Conservation (phyloP, 129 eudicot species). For the Cynara cardunculus region DNA sequence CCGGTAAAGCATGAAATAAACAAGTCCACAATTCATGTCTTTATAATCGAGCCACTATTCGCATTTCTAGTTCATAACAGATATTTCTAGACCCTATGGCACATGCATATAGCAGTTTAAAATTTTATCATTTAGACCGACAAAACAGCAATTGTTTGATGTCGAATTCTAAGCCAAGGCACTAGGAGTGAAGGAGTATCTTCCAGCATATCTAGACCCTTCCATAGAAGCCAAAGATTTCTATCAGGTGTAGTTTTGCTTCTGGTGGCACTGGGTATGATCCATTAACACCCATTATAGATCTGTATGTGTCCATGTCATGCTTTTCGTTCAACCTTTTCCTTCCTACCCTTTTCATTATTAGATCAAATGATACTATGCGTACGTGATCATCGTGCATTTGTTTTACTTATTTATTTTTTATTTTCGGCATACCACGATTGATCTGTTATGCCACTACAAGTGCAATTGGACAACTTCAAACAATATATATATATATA, state of each 20-base stretch:
- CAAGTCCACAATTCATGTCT: no score
- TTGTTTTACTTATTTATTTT: no score
- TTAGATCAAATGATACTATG: no score
- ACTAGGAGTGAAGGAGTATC: constrained; percentile 38
- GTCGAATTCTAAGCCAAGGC: constrained; percentile 31
- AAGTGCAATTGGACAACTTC: constrained; percentile 32
- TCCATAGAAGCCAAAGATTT: constrained; percentile 28
- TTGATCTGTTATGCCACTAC: constrained; percentile 17
- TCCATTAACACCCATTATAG: constrained; percentile 37
- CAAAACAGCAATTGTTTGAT: not conserved
- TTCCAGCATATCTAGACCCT: constrained; percentile 57
- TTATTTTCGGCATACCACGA: not conserved
- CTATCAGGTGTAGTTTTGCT: constrained; percentile 63
- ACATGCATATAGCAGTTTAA: no score
- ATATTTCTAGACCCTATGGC: not conserved
- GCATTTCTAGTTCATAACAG: no score
- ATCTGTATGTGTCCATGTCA: constrained; percentile 23
- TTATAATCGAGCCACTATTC: no score
- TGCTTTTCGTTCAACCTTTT: not conserved
- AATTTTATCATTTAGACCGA: not conserved
- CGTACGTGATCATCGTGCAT: not conserved
- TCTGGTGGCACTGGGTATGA: constrained; percentile 61
- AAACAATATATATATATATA: no score
- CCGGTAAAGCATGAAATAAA: no score
- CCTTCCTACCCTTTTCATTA: not conserved